phyloP scores from a whole-genome alignment of 2,329 filamentous ascomycete species.

The Helminthosporium solani region DNA sequence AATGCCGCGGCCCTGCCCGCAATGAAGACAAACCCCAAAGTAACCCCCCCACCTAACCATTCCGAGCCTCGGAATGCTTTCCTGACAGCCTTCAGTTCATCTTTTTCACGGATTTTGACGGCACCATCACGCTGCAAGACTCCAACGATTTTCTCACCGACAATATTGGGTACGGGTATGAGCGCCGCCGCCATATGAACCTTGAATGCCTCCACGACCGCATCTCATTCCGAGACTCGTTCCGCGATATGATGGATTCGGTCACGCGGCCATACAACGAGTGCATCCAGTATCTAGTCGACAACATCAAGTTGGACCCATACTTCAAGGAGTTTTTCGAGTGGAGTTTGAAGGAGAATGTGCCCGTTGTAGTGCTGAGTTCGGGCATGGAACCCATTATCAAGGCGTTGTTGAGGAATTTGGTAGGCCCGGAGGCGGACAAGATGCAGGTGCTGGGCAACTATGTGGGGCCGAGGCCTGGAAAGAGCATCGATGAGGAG shows the following conservation, averaged over 20 bases:
- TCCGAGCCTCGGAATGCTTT: slow-evolving; percentile 10
- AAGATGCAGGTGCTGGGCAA: slow-evolving; percentile 92
- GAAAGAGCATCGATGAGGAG: slow-evolving; percentile 77
- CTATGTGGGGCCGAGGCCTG: slow-evolving; percentile 66
- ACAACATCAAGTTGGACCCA: slow-evolving; percentile 86
- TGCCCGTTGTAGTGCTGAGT: slow-evolving; percentile 88
- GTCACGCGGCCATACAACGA: slow-evolving; percentile 76
- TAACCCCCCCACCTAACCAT: slow-evolving; percentile 9
- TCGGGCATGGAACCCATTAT: slow-evolving; percentile 94
- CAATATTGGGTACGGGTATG: slow-evolving; percentile 79
- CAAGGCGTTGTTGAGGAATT: slow-evolving; percentile 73
- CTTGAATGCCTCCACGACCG: slow-evolving; percentile 70
- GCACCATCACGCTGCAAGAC: slow-evolving; percentile 80
- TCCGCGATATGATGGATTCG: slow-evolving; percentile 89
- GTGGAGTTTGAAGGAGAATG: slow-evolving; percentile 77
- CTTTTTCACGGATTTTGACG: slow-evolving; percentile 99
- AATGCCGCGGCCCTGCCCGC: slow-evolving; percentile 45
- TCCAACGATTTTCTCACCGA: slow-evolving; percentile 78
- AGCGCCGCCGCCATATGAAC: slow-evolving; percentile 71
- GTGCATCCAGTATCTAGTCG: slow-evolving; percentile 74
- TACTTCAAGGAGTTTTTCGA: slow-evolving; percentile 84
- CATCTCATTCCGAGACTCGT: slow-evolving; percentile 76
- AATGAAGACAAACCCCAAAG: slow-evolving; percentile 62
- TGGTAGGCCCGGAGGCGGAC: slow-evolving; percentile 75
- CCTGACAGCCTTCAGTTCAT: slow-evolving; percentile 62